phyloP scores from a whole-genome alignment of 2,329 filamentous ascomycete genomes.

The Dothiorella sarmentorum region DNA sequence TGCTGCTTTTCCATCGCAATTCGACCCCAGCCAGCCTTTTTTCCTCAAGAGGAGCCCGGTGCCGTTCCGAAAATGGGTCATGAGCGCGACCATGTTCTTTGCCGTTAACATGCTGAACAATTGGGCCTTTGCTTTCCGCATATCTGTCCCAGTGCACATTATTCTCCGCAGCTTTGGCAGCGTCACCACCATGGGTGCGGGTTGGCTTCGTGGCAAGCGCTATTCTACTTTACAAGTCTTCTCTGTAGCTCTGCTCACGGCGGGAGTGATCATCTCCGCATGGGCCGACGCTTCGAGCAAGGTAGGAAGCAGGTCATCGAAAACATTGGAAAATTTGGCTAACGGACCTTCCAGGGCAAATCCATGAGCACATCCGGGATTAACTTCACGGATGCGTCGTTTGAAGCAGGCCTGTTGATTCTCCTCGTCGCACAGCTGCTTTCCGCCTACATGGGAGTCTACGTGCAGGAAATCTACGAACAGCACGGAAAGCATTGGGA shows the following conservation, averaged over 20 bases:
- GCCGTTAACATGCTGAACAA: constrained; percentile 95
- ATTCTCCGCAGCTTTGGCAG: constrained; percentile 93
- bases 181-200: constrained; percentile 92
- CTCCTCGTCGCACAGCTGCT: constrained; percentile 85
- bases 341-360: constrained; percentile 36
- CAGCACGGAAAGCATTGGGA: constrained; percentile 87
- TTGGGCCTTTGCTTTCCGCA: constrained; percentile 94
- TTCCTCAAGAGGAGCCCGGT: constrained; percentile 76
- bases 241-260: constrained; percentile 77
- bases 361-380: constrained; percentile 41
- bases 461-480: constrained; percentile 86
- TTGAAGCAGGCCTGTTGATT: constrained; percentile 70
- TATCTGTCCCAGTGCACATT: constrained; percentile 94
- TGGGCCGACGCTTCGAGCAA: constrained; percentile 86
- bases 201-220: constrained; percentile 77
- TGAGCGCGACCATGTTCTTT: constrained; percentile 90
- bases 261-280: constrained; percentile 82
- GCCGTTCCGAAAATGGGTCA: constrained; percentile 77
- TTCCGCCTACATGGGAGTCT: constrained; percentile 91
- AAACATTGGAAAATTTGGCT: background rate
- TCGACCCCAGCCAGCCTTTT: constrained; percentile 57
- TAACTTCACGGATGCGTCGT: constrained; percentile 44
- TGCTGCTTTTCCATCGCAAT: constrained; percentile 45
- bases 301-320: constrained; percentile 45
- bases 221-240: constrained; percentile 78